Conservation (phyloP, 108 stramenopile species). For the Seminavis robusta region DNA sequence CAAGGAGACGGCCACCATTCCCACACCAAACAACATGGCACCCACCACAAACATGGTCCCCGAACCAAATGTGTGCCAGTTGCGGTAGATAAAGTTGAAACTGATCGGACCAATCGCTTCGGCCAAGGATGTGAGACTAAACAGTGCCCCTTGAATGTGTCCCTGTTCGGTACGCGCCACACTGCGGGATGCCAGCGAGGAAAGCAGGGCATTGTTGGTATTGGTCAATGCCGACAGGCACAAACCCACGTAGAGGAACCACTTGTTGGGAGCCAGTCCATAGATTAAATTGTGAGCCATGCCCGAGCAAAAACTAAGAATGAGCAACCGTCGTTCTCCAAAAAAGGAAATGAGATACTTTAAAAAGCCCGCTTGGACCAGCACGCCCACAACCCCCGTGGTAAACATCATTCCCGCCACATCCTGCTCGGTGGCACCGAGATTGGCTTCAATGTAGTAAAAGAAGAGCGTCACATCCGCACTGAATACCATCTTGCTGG, state of each 20-base stretch:
- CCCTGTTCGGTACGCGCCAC: slow-evolving; percentile 66
- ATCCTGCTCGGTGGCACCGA: slow-evolving; percentile 60
- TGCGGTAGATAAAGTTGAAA: slow-evolving; percentile 65
- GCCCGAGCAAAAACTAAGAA: slow-evolving; percentile 58
- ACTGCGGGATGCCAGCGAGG: slow-evolving; percentile 64
- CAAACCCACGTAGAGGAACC: slow-evolving; percentile 44
- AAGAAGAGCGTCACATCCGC: slow-evolving; percentile 64
- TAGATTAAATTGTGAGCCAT: slow-evolving; percentile 54
- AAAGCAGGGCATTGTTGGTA: slow-evolving; percentile 62
- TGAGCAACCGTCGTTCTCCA: slow-evolving; percentile 64
- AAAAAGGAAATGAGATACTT: slow-evolving; percentile 48
- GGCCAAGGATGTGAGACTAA: slow-evolving; percentile 58
- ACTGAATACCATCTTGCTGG: slow-evolving; percentile 54
- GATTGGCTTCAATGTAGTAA: slow-evolving; percentile 71
- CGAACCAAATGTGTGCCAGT: slow-evolving; percentile 40
- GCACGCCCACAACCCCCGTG: slow-evolving; percentile 56
- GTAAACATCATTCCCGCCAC: slow-evolving; percentile 60
- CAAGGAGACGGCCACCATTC: slow-evolving; percentile 31
- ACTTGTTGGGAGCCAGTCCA: slow-evolving; percentile 57
- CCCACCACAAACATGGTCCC: slow-evolving; percentile 83
- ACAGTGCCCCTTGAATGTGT: slow-evolving; percentile 77
- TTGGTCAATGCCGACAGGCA: slow-evolving; percentile 64
- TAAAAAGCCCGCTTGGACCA: slow-evolving; percentile 55
- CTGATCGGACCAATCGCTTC: slow-evolving; percentile 64
- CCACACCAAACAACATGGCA: slow-evolving; percentile 51